Evolutionary conservation across 164 flowering plant genomes (phyloP), one percentile per base, ranked within the genome.

Genomic region (Magnolia kwangsiensis): DNA sequence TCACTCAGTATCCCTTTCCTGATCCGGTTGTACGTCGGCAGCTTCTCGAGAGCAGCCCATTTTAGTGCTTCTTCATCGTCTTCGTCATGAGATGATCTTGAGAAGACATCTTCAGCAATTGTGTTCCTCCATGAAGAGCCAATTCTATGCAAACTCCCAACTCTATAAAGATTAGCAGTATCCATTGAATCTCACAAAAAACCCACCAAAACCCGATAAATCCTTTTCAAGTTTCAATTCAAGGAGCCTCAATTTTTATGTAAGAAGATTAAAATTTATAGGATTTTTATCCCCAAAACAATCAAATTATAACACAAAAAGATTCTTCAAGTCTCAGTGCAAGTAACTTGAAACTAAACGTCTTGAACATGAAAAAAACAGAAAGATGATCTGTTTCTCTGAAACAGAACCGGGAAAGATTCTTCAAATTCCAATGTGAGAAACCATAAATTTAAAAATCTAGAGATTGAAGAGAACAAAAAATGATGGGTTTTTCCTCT

Each of bases 41-140:
- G 69, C 51, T 45, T 78, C 50, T 78, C 80, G 51, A 78, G 51
- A 49, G 76, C 76, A 49, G 80, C 80, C 80, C 80, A 78, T 61
- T 61, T 78, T 23, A 74, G 49, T 13, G 76, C 76, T 27, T 74
- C 80, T 68, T 73, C 80, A 69, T 78, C 80, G 20, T 78, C 80
- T 73, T 74, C 76, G 18, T 68, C 55, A 18, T 37, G 13, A 50
- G 80, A 65, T 7, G 72, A 72, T 55, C 67, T 67, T 1, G 75
- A 72, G 76, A 78, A 78, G 10, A 73, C 51, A 5, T 84, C 84
- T 24, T 73, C 72, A 3, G 24, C 51, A 7, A 49, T 51, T 3
- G 23, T 23, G 59, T 55, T 66, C 45, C 71, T 50, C 79, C 71
- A 72, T 20, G 66, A 20, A 51, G 79, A 72, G 13, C 71, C 64